Evolutionary conservation across 148 eudicot genomes (phyloP), one percentile per base, ranked within the genome.

Genomic region (Camellia sinensis): DNA sequence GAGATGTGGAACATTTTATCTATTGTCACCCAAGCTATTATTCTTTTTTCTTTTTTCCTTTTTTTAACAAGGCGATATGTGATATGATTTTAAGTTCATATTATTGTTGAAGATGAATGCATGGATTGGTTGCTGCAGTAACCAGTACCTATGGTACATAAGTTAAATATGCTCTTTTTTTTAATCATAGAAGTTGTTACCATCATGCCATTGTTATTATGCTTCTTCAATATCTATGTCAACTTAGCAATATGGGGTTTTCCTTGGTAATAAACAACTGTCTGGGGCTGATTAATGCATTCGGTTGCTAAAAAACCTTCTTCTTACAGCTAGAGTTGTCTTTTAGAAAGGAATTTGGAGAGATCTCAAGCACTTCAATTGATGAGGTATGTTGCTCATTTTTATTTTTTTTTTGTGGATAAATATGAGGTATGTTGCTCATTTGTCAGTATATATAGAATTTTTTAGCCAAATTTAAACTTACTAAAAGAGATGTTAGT

Each of bases 281-380:
- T 43, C 8, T 29, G 45, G 6, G 57, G 50, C 50, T 74, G 9
- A 52, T 64, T 75, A 60, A 43, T 80, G 54, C 70, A 71, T 72
- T 40, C 76, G 68, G 67, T 46, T 77, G 14, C 71, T 80, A 53
- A 72, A 45, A 48, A 41, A 68, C 53, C 75, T 74, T 75, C 65
- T 17, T 75, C 70, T 80, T 73, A 80, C 91, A 96, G 98, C 90
- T 96, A 70, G 98, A 93, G 81, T 84, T 92, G 77, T 95, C 92
- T 84, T 90, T 96, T 80, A 85, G 90, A 78, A 89, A 91, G 85
- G 93, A 91, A 77, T 83, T 87, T 78, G 92, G 90, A 59, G 97
- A 90, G 65, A 78, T 84, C 15, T 82, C 97, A 79, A 80, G 84
- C 81, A 80, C 77, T 73, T 84, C 87, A 52, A 46, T 52, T 80